Conservation (phyloP, 2,329 filamentous ascomycete genomes). For the Sporothrix euskadiensis region DNA sequence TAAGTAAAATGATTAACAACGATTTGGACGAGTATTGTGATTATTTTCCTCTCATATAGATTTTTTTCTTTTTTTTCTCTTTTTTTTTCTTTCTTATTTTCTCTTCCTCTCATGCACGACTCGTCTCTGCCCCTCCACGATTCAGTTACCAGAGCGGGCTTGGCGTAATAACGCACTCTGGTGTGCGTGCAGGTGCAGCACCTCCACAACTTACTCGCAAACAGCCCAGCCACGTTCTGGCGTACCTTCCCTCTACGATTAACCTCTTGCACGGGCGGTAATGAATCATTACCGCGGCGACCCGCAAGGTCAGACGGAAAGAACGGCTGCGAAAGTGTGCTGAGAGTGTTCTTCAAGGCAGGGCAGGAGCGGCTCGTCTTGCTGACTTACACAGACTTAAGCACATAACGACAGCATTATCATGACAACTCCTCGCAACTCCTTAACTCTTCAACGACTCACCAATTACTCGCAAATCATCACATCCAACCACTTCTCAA, state of each 20-base stretch:
- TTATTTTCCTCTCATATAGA: too few species aligned
- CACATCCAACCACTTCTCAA: neutral
- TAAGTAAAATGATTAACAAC: neutral
- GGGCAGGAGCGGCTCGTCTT: neutral
- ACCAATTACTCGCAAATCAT: neutral
- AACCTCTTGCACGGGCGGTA: neutral
- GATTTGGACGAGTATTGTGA: neutral
- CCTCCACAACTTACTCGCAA: neutral
- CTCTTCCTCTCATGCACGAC: neutral
- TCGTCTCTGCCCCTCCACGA: neutral
- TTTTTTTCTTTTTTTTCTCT: neutral
- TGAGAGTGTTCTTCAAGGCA: neutral
- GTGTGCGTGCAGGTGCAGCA: neutral
- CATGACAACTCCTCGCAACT: neutral
- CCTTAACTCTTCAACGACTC: neutral
- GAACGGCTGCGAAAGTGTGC: neutral
- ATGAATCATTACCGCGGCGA: constrained; percentile 15
- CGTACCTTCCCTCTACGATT: neutral
- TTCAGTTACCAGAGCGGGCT: constrained; percentile 15
- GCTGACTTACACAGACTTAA: neutral
- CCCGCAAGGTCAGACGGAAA: neutral
- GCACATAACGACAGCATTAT: neutral
- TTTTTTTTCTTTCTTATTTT: constrained; percentile 4
- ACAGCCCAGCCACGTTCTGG: neutral
- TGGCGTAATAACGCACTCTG: neutral